Percentiles rank a stretch among this genome's conserved stretches.
Conservation (phyloP, 805 yeast species). For the Clavispora santaluciae region DNA sequence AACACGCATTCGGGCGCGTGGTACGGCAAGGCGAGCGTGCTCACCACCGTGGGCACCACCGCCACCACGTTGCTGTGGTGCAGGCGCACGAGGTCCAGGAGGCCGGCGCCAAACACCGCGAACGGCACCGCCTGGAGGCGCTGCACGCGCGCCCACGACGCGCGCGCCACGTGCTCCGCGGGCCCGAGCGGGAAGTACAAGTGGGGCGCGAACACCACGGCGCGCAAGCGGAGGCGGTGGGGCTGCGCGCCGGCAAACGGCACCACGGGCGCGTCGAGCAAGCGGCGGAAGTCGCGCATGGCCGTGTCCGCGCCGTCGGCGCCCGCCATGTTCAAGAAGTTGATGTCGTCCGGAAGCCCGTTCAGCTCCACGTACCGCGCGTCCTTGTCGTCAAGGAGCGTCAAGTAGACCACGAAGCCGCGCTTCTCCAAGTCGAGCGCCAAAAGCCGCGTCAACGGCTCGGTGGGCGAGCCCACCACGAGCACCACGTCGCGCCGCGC, state of each 20-base stretch:
- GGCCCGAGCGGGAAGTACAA: conserved; percentile 66
- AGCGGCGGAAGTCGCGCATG: conserved; percentile 35
- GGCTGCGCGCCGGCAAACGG: conserved; percentile 58
- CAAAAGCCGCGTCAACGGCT: conserved; percentile 63
- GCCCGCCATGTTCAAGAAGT: conserved; percentile 56
- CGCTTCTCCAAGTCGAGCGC: conserved; percentile 72
- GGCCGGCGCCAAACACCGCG: conserved; percentile 50
- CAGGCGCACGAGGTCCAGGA: conserved; percentile 48
- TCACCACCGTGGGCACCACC: conserved; percentile 52
- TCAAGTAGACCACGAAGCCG: conserved; percentile 77
- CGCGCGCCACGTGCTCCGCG: conserved; percentile 47
- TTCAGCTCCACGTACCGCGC: conserved; percentile 43
- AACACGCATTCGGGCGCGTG: conserved; percentile 59
- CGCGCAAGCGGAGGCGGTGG: conserved; percentile 54
- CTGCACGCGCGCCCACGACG: conserved; percentile 49
- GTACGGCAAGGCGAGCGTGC: conserved; percentile 52
- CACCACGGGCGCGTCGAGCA: conserved; percentile 49
- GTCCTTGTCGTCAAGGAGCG: conserved; percentile 62
- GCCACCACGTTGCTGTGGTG: conserved; percentile 45
- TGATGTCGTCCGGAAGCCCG: conserved; percentile 65
- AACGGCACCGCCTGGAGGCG: conserved; percentile 46
- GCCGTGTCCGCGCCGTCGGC: conserved; percentile 38
- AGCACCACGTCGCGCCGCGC: conserved; percentile 72
- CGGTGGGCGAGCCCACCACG: conserved; percentile 71
- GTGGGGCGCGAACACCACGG: conserved; percentile 67